phyloP scores from a whole-genome alignment of 2,329 filamentous ascomycete species.

The Aspergillus nomiae region DNA sequence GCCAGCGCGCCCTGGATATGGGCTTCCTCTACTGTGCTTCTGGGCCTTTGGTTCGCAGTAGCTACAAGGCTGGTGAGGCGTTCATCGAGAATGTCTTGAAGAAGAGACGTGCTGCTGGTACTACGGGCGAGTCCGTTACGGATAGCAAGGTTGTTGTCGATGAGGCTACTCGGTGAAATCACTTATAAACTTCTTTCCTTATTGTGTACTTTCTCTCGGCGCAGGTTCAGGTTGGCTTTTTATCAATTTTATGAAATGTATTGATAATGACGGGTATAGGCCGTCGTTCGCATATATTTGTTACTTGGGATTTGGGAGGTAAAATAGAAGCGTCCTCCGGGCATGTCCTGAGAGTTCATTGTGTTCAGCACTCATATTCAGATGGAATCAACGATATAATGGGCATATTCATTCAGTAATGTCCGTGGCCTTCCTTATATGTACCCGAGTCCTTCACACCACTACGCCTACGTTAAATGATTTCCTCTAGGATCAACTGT shows the following conservation, averaged over 20 bases:
- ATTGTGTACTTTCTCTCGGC: conserved; percentile 13
- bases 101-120: conserved; percentile 60
- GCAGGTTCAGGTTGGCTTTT: conserved; percentile 13
- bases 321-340: neutral
- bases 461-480: conserved; percentile 15
- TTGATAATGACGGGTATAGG: neutral
- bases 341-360: neutral
- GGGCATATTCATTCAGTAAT: conserved; percentile 1
- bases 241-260: conserved; percentile 2
- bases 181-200: conserved; percentile 3
- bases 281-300: neutral
- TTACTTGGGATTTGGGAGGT: neutral
- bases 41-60: conserved; percentile 88
- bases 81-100: conserved; percentile 98
- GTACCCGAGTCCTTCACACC: conserved; percentile 7
- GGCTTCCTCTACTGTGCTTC: conserved; percentile 97
- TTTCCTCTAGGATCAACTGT: neutral
- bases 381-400: conserved; percentile 10
- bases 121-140: conserved; percentile 27
- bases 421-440: conserved; percentile 9
- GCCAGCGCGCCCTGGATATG: conserved; percentile 84
- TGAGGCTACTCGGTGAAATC: conserved; percentile 30
- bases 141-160: conserved; percentile 29
- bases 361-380: conserved; percentile 14
- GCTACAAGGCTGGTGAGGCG: conserved; percentile 96